phyloP scores from a whole-genome alignment of 2,329 filamentous ascomycete species.

The Penicillium freii region DNA sequence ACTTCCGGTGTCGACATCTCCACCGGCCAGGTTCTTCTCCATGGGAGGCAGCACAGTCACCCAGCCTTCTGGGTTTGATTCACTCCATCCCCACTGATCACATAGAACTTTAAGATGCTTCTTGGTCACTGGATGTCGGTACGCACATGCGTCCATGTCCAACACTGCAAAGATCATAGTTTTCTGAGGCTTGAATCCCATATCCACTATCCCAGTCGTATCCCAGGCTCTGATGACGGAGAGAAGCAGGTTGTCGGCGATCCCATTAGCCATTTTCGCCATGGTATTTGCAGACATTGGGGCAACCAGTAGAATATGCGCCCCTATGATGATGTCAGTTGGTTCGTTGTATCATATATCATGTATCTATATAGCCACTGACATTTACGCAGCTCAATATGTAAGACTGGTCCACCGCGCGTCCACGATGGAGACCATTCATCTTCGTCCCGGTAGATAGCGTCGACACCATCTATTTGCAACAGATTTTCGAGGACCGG shows the following conservation, averaged over 20 bases:
- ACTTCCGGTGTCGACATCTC: slow-evolving; percentile 75
- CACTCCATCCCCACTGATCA: slow-evolving; percentile 67
- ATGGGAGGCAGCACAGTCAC: slow-evolving; percentile 71
- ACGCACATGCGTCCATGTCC: slow-evolving; percentile 91
- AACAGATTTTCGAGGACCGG: slow-evolving; percentile 62
- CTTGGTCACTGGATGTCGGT: slow-evolving; percentile 75
- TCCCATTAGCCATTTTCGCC: slow-evolving; percentile 76
- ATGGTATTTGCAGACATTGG: slow-evolving; percentile 82
- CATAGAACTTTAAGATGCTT: slow-evolving; percentile 68
- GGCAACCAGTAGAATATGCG: slow-evolving; percentile 74
- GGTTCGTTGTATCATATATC: neutral
- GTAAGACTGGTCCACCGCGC: slow-evolving; percentile 74
- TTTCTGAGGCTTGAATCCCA: slow-evolving; percentile 36
- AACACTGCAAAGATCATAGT: slow-evolving; percentile 73
- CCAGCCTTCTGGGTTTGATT: slow-evolving; percentile 49
- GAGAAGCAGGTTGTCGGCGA: slow-evolving; percentile 71
- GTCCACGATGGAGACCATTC: slow-evolving; percentile 81
- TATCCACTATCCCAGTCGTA: slow-evolving; percentile 61
- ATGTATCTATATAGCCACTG: neutral
- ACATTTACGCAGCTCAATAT: slow-evolving; percentile 75
- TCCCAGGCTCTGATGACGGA: slow-evolving; percentile 88
- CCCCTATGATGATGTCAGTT: slow-evolving; percentile 52
- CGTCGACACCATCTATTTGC: slow-evolving; percentile 69
- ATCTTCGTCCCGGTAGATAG: slow-evolving; percentile 76
- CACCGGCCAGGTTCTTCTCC: slow-evolving; percentile 77